phyloP scores from a whole-genome alignment of 1,139 yeast genomes.

The Komagataea norvegica region DNA sequence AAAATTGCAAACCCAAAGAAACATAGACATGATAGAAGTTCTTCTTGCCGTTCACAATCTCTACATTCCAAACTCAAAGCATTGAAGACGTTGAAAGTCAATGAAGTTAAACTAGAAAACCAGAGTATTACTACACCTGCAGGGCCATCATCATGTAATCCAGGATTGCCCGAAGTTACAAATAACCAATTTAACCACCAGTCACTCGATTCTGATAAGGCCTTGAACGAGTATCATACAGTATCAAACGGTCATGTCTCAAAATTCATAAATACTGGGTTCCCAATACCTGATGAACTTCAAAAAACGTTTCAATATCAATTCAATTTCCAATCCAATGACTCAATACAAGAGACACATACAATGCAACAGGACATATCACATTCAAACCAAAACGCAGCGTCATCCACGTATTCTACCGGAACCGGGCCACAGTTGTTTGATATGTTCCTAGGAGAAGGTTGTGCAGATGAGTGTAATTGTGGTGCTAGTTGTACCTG shows the following conservation, averaged over 20 bases:
- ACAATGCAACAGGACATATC: too few species aligned
- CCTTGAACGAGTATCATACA: neutral
- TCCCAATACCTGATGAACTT: too few species aligned
- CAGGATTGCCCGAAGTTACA: too few species aligned
- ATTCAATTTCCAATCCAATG: too few species aligned
- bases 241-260: neutral
- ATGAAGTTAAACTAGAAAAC: constrained; percentile 9
- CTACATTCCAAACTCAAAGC: constrained; percentile 6
- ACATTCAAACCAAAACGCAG: neutral
- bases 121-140: neutral
- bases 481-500: constrained; percentile 25
- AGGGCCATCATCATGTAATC: too few species aligned
- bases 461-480: constrained; percentile 24
- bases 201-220: neutral
- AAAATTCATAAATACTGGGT: too few species aligned
- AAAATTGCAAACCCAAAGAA: constrained; percentile 8
- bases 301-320: too few species aligned
- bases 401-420: neutral
- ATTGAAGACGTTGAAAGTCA: constrained; percentile 19
- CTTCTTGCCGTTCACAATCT: constrained; percentile 10
- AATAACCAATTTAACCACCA: neutral
- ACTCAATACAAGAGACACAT: too few species aligned
- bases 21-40: constrained; percentile 9
- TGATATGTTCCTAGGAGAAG: constrained; percentile 20
- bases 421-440: constrained; percentile 5